Conservation (phyloP, 1,139 yeast genomes). For the Hyphopichia fennica region DNA sequence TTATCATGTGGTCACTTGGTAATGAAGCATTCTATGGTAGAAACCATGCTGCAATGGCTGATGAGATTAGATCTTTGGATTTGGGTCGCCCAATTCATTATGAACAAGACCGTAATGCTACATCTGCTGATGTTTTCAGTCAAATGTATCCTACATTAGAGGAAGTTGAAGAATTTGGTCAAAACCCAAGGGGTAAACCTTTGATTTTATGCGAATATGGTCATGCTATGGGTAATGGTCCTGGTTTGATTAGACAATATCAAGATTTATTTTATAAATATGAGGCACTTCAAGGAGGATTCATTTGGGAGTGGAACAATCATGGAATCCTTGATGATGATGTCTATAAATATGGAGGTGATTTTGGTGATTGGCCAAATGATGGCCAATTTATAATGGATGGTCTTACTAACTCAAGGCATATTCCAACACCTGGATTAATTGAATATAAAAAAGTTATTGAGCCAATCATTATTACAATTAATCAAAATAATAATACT, state of each 20-base stretch:
- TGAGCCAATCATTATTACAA: slow-evolving; percentile 22
- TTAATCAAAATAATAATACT: slow-evolving; percentile 6
- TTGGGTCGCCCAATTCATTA: slow-evolving; percentile 29
- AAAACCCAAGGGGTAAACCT: slow-evolving; percentile 19
- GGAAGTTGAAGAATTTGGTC: slow-evolving; percentile 18
- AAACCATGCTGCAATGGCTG: slow-evolving; percentile 29
- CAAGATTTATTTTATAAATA: slow-evolving; percentile 27
- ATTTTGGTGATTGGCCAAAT: slow-evolving; percentile 30
- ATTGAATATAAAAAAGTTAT: slow-evolving; percentile 25
- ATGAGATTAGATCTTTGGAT: slow-evolving; percentile 20
- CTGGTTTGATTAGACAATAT: slow-evolving; percentile 31
- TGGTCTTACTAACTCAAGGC: slow-evolving; percentile 29
- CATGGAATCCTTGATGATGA: slow-evolving; percentile 25
- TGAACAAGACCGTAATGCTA: slow-evolving; percentile 25
- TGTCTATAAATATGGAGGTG: slow-evolving; percentile 33
- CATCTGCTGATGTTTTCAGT: slow-evolving; percentile 26
- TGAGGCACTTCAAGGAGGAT: slow-evolving; percentile 31
- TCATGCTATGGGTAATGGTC: slow-evolving; percentile 41
- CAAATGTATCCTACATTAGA: slow-evolving; percentile 29
- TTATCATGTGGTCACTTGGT: slow-evolving; percentile 38
- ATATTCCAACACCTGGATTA: slow-evolving; percentile 33
- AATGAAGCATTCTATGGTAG: slow-evolving; percentile 32
- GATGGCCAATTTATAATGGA: slow-evolving; percentile 37
- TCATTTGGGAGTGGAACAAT: slow-evolving; percentile 40
- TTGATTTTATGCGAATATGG: slow-evolving; percentile 33